Conservation (phyloP, 495 filamentous ascomycete genomes). For the Cercophora samala region DNA sequence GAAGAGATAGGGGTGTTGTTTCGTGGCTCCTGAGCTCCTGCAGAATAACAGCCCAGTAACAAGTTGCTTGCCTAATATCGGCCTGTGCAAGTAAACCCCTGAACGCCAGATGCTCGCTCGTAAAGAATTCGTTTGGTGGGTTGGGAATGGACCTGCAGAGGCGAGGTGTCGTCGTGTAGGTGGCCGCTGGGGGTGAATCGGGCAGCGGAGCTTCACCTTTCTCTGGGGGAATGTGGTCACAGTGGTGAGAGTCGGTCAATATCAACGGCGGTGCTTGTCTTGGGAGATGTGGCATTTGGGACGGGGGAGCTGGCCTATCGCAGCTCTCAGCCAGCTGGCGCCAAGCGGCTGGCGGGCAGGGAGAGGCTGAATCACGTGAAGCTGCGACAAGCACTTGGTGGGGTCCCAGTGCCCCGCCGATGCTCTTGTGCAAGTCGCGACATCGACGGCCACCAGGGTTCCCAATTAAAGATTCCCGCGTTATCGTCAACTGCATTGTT, state of each 20-base stretch:
- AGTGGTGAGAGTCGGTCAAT: conserved; percentile 26
- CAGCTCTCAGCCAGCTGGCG: conserved; percentile 23
- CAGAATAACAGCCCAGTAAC: conserved; percentile 1
- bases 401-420: conserved; percentile 29
- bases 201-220: conserved; percentile 29
- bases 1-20: not conserved
- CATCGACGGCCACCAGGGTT: conserved; percentile 21
- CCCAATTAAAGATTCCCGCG: conserved; percentile 17
- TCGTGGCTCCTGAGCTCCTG: conserved; percentile 12
- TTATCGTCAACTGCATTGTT: not conserved
- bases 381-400: conserved; percentile 12
- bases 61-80: not conserved
- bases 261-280: conserved; percentile 27
- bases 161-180: conserved; percentile 13
- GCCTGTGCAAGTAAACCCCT: conserved; percentile 3
- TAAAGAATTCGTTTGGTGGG: conserved; percentile 14
- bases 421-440: conserved; percentile 5
- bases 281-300: conserved; percentile 39
- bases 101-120: not conserved
- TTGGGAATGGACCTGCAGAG: conserved; percentile 13
- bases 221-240: conserved; percentile 15
- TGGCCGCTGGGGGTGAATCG: conserved; percentile 22
- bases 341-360: conserved; percentile 24
- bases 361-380: not conserved
- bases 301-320: conserved; percentile 17